Evolutionary conservation across 805 yeast species (phyloP), one percentile per base, ranked within the genome.

Genomic region (Ogataea polymorpha): DNA sequence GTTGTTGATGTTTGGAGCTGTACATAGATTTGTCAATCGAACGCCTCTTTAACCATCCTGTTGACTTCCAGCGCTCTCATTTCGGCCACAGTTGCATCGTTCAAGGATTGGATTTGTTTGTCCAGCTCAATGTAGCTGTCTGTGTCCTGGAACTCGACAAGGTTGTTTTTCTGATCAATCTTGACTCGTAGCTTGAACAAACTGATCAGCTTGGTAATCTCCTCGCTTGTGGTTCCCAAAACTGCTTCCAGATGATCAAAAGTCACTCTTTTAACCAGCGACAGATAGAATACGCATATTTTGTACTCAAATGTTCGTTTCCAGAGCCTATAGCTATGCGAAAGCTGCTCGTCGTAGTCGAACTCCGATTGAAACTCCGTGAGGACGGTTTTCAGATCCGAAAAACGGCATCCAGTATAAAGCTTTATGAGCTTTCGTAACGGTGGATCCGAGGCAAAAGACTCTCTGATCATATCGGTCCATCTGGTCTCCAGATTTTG

Each of bases 221-320:
- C 57, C 8, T 36, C 27, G 6, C 47, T 32, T 7, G 61, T 23
- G 1, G 39, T 32, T 3, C 55, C 55, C 34, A 64, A 53, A 18
- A 45, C 46, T 6, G 6, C 7, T 12, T 51, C 41, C 43, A 64
- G 39, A 26, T 56, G 58, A 2, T 28, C 33, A 5, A 59, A 25
- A 2, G 50, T 25, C 11, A 55, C 59, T 25, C 40, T 40, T 10
- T 55, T 51, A 23, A 60, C 44, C 12, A 65, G 37, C 0, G 70
- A 62, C 2, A 70, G 47, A 36, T 67, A 70, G 4, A 58, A 48
- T 4, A 56, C 32, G 37, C 60, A 61, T 2, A 56, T 51, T 43
- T 61, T 64, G 28, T 55, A 51, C 41, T 66, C 51, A 16, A 67
- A 37, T 3, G 51, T 44, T n/a, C 51, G 44, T 32, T 44, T 44